Percentiles rank a stretch among this genome's conserved stretches.
Conservation (phyloP, 225 moss, liverwort and hornwort genomes). For the Antitrichia curtipendula region DNA sequence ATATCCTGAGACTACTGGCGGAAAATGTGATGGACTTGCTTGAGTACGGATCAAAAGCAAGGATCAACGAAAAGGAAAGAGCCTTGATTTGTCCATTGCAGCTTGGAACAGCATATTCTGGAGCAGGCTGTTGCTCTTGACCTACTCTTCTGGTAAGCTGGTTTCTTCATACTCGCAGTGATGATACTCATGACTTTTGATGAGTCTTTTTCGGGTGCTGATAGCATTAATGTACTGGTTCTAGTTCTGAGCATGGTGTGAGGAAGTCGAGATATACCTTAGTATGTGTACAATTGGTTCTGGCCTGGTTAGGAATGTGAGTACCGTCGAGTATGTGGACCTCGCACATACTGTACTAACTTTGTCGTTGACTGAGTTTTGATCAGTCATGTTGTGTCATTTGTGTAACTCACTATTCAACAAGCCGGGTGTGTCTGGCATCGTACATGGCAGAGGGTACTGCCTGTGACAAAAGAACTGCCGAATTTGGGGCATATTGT, state of each 20-base stretch:
- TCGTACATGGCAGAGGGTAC: background rate
- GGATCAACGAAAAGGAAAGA: background rate
- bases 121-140: background rate
- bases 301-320: background rate
- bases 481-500: background rate
- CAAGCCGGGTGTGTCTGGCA: background rate
- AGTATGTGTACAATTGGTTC: background rate
- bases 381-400: background rate
- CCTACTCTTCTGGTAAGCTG: background rate
- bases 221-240: background rate
- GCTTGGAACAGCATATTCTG: background rate
- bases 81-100: background rate
- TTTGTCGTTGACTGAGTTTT: background rate
- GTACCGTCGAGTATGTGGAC: background rate
- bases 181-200: background rate
- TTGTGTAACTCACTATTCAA: background rate
- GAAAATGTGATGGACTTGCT: background rate
- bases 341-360: background rate
- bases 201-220: background rate
- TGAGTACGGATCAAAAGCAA: background rate
- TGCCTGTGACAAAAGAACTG: background rate
- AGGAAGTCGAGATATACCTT: background rate
- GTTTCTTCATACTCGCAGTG: background rate
- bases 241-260: background rate
- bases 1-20: background rate